These are phyloP conservation scores for Rhodotorula sp. DNA, from an alignment of 1,284 basidiomycete genomes.

Conservation along the genomic window DNA sequence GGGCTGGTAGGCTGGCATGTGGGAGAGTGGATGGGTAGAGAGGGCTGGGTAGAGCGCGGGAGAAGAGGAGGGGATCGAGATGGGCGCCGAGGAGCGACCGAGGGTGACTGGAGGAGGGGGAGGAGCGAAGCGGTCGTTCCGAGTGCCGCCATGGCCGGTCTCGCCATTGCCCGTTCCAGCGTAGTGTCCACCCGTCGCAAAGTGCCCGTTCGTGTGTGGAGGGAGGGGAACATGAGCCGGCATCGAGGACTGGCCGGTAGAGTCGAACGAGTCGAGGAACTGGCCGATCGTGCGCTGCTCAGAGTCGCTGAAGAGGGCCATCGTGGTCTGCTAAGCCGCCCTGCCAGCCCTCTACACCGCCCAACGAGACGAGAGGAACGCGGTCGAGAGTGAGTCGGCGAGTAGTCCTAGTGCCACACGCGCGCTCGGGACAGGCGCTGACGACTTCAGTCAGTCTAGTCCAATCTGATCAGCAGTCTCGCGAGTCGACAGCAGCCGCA, in stretches of 20 bases:
- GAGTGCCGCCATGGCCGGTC: too few species aligned
- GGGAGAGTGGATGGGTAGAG: neutral
- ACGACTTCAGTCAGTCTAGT: too few species aligned
- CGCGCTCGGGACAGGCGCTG: too few species aligned
- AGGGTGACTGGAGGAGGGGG: neutral
- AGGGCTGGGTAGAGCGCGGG: neutral
- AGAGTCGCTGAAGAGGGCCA: conserved; percentile 21
- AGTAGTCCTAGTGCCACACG: too few species aligned
- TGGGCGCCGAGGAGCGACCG: neutral
- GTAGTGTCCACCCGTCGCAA: neutral
- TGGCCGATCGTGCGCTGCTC: conserved; percentile 13
- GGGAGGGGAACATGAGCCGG: neutral
- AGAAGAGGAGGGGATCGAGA: neutral
- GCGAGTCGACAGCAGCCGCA: too few species aligned
- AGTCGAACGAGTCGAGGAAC: conserved; percentile 25
- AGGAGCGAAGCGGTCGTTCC: neutral
- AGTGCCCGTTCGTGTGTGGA: neutral
- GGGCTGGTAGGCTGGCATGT: neutral
- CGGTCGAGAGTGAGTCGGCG: neutral
- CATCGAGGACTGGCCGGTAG: neutral
- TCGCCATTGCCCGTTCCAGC: too few species aligned
- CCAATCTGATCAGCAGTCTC: too few species aligned
- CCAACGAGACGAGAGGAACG: neutral
- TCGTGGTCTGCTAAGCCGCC: neutral
- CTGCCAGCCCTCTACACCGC: too few species aligned